A percentile compares a stretch with the other conserved stretches of the same genome.
These are phyloP conservation scores for Nakazawaea ishiwadae DNA, from an alignment of 805 yeast genomes.

Conservation along the genomic window DNA sequence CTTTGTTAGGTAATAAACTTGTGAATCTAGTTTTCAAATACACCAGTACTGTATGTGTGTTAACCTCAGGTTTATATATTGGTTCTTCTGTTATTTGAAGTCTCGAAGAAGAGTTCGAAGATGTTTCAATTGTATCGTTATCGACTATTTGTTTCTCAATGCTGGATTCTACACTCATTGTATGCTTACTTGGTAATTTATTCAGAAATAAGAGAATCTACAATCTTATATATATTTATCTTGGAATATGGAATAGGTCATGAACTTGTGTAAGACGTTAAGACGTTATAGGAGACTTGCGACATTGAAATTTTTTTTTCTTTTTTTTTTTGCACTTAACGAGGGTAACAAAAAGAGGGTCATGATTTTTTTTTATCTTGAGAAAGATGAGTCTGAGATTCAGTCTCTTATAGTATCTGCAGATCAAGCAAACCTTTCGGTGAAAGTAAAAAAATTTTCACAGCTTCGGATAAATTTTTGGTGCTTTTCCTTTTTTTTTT, in stretches of 20 bases:
- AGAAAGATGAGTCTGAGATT: no score
- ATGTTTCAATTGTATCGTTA: background rate
- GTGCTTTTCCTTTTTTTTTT: no score
- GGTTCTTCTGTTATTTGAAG: background rate
- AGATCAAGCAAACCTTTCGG: no score
- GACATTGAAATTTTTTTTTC: no score
- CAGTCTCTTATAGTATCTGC: no score
- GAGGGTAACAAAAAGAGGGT: background rate
- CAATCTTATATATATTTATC: background rate
- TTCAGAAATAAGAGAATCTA: no score
- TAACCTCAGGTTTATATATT: conserved; percentile 24
- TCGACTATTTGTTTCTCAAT: background rate
- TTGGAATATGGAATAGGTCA: no score
- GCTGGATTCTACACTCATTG: background rate
- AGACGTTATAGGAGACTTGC: no score
- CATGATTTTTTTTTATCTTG: background rate
- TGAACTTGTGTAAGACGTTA: no score
- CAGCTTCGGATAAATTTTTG: no score
- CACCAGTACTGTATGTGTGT: conserved; percentile 23
- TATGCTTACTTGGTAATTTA: background rate
- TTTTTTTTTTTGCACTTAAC: no score
- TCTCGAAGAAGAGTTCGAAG: background rate
- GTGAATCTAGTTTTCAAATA: conserved; percentile 45
- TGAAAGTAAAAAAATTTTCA: no score
- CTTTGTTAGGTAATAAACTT: conserved; percentile 42